These are phyloP conservation scores for Nannochloropsis gaditana DNA, from an alignment of 108 stramenopile genomes.

Conservation along the genomic window DNA sequence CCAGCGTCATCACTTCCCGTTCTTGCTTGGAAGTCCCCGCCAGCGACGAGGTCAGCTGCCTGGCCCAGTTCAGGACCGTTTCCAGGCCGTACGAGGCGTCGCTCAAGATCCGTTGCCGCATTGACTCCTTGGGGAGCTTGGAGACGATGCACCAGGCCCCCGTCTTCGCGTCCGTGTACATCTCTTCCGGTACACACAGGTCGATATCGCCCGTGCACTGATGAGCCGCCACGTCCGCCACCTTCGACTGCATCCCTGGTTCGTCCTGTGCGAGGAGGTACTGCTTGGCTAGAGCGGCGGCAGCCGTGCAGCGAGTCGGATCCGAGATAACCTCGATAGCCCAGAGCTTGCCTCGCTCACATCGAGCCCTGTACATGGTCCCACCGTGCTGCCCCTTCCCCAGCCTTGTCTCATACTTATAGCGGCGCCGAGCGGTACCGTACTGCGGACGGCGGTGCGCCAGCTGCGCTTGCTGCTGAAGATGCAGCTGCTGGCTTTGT, in stretches of 20 bases:
- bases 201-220: not conserved
- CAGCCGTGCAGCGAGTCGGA: not conserved
- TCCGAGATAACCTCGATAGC: not conserved
- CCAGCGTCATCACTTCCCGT: not conserved
- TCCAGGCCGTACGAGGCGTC: conserved; percentile 12
- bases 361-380: not conserved
- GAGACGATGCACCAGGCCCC: conserved; percentile 11
- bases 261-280: conserved; percentile 19
- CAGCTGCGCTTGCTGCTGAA: not conserved
- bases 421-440: not conserved
- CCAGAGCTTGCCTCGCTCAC: conserved; percentile 16
- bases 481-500: not conserved
- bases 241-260: not conserved
- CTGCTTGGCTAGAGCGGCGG: not conserved
- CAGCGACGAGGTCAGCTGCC: not conserved
- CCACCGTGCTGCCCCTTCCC: not conserved
- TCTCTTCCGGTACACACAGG: not conserved
- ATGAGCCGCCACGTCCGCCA: not conserved
- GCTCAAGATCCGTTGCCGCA: conserved; percentile 17
- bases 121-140: not conserved
- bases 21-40: not conserved
- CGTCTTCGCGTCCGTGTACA: not conserved
- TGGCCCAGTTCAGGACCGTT: not conserved
- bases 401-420: conserved; percentile 17
- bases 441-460: not conserved